Conservation (phyloP, 495 filamentous ascomycete genomes). For the Hyaloscypha hepaticicola region DNA sequence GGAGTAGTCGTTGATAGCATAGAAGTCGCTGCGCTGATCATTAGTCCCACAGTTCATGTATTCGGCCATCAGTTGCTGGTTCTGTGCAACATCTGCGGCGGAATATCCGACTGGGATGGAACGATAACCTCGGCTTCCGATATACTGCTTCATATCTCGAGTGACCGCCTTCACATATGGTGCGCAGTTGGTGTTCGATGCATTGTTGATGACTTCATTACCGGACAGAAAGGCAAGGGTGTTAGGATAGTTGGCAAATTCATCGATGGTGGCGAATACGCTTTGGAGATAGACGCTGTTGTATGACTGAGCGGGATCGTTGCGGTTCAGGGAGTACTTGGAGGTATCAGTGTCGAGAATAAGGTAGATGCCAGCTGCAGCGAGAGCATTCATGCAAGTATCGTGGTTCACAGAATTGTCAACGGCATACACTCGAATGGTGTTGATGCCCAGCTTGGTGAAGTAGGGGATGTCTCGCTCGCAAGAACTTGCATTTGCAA, state of each 20-base stretch:
- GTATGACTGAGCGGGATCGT: slow-evolving; percentile 73
- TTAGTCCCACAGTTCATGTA: slow-evolving; percentile 95
- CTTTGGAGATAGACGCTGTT: slow-evolving; percentile 66
- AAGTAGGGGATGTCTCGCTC: slow-evolving; percentile 83
- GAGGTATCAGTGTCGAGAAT: slow-evolving; percentile 72
- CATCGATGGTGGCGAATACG: slow-evolving; percentile 71
- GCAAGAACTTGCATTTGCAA: slow-evolving; percentile 69
- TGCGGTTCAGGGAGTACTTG: slow-evolving; percentile 74
- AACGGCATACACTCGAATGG: slow-evolving; percentile 87
- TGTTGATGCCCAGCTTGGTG: slow-evolving; percentile 84
- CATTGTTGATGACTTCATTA: slow-evolving; percentile 92
- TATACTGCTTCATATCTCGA: slow-evolving; percentile 86
- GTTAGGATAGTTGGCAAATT: slow-evolving; percentile 82
- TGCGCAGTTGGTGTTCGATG: slow-evolving; percentile 67
- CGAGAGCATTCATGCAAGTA: slow-evolving; percentile 78
- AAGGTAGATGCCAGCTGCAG: slow-evolving; percentile 85
- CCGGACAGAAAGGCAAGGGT: slow-evolving; percentile 92
- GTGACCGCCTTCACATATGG: slow-evolving; percentile 92
- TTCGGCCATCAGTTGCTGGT: slow-evolving; percentile 80
- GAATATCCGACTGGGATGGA: slow-evolving; percentile 90
- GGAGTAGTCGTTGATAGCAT: slow-evolving; percentile 96
- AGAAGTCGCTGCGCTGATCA: slow-evolving; percentile 86
- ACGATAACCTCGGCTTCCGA: slow-evolving; percentile 67
- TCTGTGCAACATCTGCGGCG: slow-evolving; percentile 77
- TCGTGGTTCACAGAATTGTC: slow-evolving; percentile 84